Evolutionary conservation across 148 eudicot species (phyloP).

Genomic region (Heliosperma pusillum): DNA sequence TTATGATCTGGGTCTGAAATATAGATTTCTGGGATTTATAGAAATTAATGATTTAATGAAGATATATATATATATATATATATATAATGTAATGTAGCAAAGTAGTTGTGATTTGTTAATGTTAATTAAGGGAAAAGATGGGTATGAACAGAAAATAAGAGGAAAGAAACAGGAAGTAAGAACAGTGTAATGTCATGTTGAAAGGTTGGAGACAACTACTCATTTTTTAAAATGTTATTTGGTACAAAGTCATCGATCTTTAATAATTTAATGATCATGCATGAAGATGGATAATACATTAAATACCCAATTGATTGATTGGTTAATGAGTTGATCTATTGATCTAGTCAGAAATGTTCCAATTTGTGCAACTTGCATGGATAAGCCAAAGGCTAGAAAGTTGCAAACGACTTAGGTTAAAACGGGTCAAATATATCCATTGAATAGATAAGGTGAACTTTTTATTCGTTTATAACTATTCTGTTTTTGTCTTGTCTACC

Average conservation of each 20-base stretch:
- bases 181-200: conserved; percentile 11
- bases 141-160: background rate
- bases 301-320: background rate
- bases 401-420: too few species aligned
- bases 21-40: background rate
- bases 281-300: background rate
- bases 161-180: background rate
- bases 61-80: too few species aligned
- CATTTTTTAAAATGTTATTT: background rate
- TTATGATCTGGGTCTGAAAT: background rate
- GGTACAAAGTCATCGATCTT: conserved; percentile 12
- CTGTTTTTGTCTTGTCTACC: too few species aligned
- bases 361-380: too few species aligned
- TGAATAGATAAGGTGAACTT: too few species aligned
- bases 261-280: too few species aligned
- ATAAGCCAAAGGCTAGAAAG: too few species aligned
- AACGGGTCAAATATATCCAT: too few species aligned
- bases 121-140: conserved; percentile 5
- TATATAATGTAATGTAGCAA: background rate
- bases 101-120: conserved; percentile 12
- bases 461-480: too few species aligned
- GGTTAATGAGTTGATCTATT: background rate
- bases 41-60: background rate
- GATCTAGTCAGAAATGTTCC: background rate
- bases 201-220: conserved; percentile 28